Evolutionary conservation across 441 rosid species (phyloP).

Genomic region (Eugenia klotzschiana): DNA sequence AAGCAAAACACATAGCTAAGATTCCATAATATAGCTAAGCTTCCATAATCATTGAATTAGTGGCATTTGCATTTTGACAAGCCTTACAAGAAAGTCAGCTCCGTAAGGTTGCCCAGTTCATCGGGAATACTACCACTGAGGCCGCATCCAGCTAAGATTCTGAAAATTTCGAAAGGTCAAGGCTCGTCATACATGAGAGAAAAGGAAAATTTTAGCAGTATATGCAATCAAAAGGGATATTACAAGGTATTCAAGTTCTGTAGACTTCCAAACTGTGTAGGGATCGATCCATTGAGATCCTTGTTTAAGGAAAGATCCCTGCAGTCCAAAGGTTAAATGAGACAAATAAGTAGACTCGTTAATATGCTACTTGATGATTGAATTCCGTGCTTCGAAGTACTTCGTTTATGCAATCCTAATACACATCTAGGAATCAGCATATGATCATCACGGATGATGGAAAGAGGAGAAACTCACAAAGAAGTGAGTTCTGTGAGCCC

Average conservation of each 20-base stretch:
- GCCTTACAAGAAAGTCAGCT: slow-evolving; percentile 78
- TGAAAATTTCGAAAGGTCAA: slow-evolving; percentile 16
- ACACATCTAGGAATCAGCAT: background rate
- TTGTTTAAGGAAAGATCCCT: slow-evolving; percentile 79
- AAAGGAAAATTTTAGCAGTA: background rate
- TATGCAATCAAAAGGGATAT: background rate
- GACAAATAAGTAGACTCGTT: background rate
- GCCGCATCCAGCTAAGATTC: slow-evolving; percentile 69
- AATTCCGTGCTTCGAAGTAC: background rate
- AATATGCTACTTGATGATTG: background rate
- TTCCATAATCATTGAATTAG: background rate
- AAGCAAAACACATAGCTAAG: background rate
- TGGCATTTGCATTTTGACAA: background rate
- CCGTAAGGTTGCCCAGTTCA: slow-evolving; percentile 62
- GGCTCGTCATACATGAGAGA: background rate
- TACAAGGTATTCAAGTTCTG: slow-evolving; percentile 66
- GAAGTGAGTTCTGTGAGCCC: slow-evolving; percentile 62
- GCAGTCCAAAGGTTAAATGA: slow-evolving; percentile 4
- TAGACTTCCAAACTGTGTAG: slow-evolving; percentile 71
- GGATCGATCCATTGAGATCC: slow-evolving; percentile 57
- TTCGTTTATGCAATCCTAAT: background rate
- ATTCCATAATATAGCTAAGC: background rate
- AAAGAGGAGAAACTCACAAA: slow-evolving; percentile 38
- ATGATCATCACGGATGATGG: background rate
- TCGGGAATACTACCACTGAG: slow-evolving; percentile 68